Evolutionary conservation across 768 basidiomycete genomes (phyloP).

Genomic region (Dacryopinax primogenitus): DNA sequence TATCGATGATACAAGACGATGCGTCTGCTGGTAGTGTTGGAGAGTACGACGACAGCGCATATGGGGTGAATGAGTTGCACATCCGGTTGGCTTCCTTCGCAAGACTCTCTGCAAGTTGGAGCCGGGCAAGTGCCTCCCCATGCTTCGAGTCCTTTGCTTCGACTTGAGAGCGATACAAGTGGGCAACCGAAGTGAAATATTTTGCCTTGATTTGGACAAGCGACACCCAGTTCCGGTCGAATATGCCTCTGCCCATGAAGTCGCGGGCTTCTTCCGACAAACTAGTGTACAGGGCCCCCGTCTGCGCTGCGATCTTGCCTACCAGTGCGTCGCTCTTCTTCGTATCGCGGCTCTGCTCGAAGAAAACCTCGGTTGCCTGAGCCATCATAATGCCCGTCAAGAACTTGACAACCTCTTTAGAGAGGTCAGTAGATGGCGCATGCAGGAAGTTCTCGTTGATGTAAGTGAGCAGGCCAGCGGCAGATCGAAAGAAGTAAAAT

Average conservation of each 20-base stretch:
- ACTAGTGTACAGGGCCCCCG: slow-evolving; percentile 64
- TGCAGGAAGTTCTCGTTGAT: slow-evolving; percentile 99
- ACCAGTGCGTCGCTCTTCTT: slow-evolving; percentile 67
- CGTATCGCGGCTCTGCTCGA: slow-evolving; percentile 87
- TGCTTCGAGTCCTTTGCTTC: slow-evolving; percentile 67
- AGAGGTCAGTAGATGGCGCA: slow-evolving; percentile 89
- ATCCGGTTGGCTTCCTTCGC: slow-evolving; percentile 73
- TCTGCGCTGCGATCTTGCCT: slow-evolving; percentile 71
- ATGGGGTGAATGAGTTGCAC: slow-evolving; percentile 52
- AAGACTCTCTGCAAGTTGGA: slow-evolving; percentile 57
- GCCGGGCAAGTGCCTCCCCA: slow-evolving; percentile 73
- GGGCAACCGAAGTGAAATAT: slow-evolving; percentile 70
- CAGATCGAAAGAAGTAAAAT: slow-evolving; percentile 79
- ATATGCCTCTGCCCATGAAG: slow-evolving; percentile 90
- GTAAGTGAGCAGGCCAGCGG: slow-evolving; percentile 94
- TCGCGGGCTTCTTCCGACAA: slow-evolving; percentile 91
- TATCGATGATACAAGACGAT: slow-evolving; percentile 61
- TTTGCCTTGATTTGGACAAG: slow-evolving; percentile 88
- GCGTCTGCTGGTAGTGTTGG: slow-evolving; percentile 82
- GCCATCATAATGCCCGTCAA: slow-evolving; percentile 76
- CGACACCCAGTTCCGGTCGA: slow-evolving; percentile 88
- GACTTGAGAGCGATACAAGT: slow-evolving; percentile 72
- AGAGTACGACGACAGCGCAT: slow-evolving; percentile 53
- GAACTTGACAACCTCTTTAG: slow-evolving; percentile 88
- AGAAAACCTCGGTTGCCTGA: slow-evolving; percentile 91